A percentile compares a stretch with the other conserved stretches of the same genome.
Evolutionary conservation across 2,329 filamentous ascomycete genomes (phyloP).

Genomic region (Pseudocercospora ulei): DNA sequence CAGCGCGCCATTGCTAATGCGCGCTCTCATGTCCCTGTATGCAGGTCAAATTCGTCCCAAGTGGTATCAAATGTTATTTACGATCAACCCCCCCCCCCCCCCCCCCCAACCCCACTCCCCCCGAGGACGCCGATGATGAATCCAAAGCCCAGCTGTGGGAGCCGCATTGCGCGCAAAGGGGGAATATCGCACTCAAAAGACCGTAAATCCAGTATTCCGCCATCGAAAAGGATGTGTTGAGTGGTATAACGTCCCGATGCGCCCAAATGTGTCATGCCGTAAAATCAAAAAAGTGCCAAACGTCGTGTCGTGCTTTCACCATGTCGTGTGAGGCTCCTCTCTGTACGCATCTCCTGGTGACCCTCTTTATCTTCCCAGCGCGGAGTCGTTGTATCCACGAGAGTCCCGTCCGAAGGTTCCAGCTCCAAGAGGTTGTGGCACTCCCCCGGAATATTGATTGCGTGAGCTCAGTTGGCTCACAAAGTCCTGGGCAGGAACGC

Average conservation of each 20-base stretch:
- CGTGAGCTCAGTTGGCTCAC: conserved; percentile 23
- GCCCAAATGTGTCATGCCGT: conserved; percentile 12
- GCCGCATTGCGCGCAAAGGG: conserved; percentile 20
- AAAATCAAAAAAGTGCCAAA: conserved; percentile 1
- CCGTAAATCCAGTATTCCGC: conserved; percentile 16
- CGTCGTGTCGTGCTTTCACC: conserved; percentile 2
- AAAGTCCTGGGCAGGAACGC: conserved; percentile 20
- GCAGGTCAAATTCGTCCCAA: conserved; percentile 1
- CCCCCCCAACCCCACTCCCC: too few species aligned
- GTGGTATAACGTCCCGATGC: conserved; percentile 12
- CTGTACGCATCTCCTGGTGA: too few species aligned
- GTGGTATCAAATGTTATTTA: conserved; percentile 7
- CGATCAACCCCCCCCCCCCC: conserved; percentile 4
- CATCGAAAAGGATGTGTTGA: conserved; percentile 11
- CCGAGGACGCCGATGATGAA: conserved; percentile 17
- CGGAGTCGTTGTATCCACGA: conserved; percentile 15
- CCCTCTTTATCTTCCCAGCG: conserved; percentile 12
- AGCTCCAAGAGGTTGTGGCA: conserved; percentile 27
- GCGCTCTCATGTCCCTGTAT: conserved; percentile 7
- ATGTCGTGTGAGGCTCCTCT: not conserved
- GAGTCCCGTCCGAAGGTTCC: conserved; percentile 25
- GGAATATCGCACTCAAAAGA: conserved; percentile 20
- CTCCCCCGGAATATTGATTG: conserved; percentile 25
- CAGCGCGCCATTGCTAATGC: conserved; percentile 6
- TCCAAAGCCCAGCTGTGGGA: conserved; percentile 15